phyloP scores from a whole-genome alignment of 805 yeast species.

The Kodamaea laetipori region DNA sequence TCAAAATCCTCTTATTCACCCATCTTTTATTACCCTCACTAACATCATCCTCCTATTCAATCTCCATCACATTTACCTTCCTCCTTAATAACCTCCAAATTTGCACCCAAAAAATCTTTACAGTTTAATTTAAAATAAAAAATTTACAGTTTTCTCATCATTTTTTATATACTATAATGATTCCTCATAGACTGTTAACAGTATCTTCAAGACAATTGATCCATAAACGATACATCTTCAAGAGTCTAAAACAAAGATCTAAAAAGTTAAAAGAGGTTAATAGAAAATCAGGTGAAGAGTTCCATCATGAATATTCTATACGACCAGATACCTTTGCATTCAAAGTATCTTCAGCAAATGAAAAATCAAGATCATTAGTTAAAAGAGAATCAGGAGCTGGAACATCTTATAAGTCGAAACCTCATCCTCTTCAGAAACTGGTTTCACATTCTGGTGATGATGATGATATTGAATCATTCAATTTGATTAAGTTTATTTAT shows the following conservation, averaged over 20 bases:
- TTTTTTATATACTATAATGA: not conserved
- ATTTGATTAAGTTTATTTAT: slow-evolving; percentile 38
- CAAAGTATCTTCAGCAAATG: slow-evolving; percentile 33
- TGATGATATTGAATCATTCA: slow-evolving; percentile 19
- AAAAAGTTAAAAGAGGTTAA: slow-evolving; percentile 20
- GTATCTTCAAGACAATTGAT: not conserved
- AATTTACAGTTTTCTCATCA: not conserved
- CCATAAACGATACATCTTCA: slow-evolving; percentile 22
- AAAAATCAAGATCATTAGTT: slow-evolving; percentile 19
- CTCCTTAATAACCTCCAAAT: not conserved
- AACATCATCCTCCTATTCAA: too few species aligned
- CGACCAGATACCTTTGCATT: slow-evolving; percentile 49
- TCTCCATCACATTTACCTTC: too few species aligned
- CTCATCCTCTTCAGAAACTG: slow-evolving; percentile 30
- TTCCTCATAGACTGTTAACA: not conserved
- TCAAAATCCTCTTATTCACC: too few species aligned
- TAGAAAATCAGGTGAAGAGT: slow-evolving; percentile 16
- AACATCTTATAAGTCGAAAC: slow-evolving; percentile 2
- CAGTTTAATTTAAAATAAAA: not conserved
- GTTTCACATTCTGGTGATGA: slow-evolving; percentile 4
- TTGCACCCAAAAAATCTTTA: not conserved
- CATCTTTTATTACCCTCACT: too few species aligned
- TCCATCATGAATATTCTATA: slow-evolving; percentile 46
- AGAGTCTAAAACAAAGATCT: slow-evolving; percentile 20
- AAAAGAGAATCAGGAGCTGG: slow-evolving; percentile 1